Base-by-base conservation (phyloP, 2,329 filamentous ascomycete species). In the Penicillium sp. region DNA sequence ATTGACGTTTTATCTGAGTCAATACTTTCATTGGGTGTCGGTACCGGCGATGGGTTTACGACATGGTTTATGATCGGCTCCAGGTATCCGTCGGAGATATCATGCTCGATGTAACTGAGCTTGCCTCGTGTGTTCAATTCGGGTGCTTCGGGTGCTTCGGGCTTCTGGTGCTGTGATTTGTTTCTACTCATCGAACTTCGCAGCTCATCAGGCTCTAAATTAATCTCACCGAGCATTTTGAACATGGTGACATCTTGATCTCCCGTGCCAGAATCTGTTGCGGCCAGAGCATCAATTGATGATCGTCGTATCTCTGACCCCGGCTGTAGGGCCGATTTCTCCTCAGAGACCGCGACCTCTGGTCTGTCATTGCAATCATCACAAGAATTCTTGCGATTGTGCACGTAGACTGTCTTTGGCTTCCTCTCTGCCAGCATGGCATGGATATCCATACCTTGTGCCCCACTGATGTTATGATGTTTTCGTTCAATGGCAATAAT, bases 401-500 rank as follows among this genome's bases (percentile, higher is more conserved):
- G 82, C 80, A 88, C 86, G 3, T 91, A 81, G 54, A 87, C 83
- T 59, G 87, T 84, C 70, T 88, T 90, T 63, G 89, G 83, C 62
- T 89, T 85, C 69, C 87, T 89, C 61, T 88, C 81, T 0, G 87
- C 87, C 51, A 97, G 71, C 43, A 88, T 90, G 0, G 92, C 92
- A 56, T 87, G 77, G n/a, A 94, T 79, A 75, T 99, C 94, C 69
- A 95, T 90, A 14, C 83, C 84, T 71, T 87, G 90, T 4, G 94
- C 93, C 8, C 91, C 91, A 19, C 84, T 84, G 56, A 97, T 95
- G 67, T 97, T 97, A 64, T 89, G 86, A 66, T 90, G 87, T 59
- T 87, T 87, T 54, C 91, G 90, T 74, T 99, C 94, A 29, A 99
- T 91, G 1, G 93, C 94, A 51, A 97, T 86, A 39, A 97, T 89